Evolutionary conservation across 2,329 filamentous ascomycete species (phyloP).

Genomic region (Phaeosphaeriaceae sp.): DNA sequence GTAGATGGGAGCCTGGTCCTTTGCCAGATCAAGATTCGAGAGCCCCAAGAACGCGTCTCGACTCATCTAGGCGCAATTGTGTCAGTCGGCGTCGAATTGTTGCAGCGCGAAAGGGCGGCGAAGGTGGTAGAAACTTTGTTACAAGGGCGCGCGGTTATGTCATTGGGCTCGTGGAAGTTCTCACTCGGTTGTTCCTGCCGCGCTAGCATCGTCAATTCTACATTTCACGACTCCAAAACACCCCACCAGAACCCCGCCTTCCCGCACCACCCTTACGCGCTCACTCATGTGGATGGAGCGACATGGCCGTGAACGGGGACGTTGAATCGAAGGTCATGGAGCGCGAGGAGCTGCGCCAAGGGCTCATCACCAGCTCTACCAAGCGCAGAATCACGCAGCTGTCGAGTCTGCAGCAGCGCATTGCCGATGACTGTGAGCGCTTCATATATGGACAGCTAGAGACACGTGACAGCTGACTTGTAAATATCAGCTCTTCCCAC

Average conservation of each 20-base stretch:
- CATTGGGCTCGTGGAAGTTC: conserved; percentile 9
- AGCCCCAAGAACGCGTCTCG: conserved; percentile 26
- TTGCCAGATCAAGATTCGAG: conserved; percentile 43
- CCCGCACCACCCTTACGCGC: conserved; percentile 13
- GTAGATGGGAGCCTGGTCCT: conserved; percentile 45
- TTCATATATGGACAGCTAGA: conserved; percentile 5
- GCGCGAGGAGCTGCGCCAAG: conserved; percentile 48
- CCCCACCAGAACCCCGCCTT: conserved; percentile 37
- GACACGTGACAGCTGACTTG: conserved; percentile 16
- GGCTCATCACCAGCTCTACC: conserved; percentile 56
- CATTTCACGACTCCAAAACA: conserved; percentile 28
- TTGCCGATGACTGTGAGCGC: conserved; percentile 52
- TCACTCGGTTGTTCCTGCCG: conserved; percentile 31
- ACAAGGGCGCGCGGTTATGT: conserved; percentile 16
- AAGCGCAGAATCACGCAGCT: conserved; percentile 56
- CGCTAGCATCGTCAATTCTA: conserved; percentile 22
- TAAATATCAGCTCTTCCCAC: conserved; percentile 47
- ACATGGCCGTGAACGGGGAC: conserved; percentile 48
- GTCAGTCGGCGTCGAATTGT: conserved; percentile 17
- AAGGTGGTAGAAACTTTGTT: conserved; percentile 10
- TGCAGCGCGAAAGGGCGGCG: conserved; percentile 9
- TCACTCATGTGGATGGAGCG: conserved; percentile 38
- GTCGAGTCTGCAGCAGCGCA: conserved; percentile 51
- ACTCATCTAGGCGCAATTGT: conserved; percentile 36
- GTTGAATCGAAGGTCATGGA: conserved; percentile 39